These are phyloP conservation scores for Boletus barrowsii DNA, from an alignment of 768 basidiomycete genomes.

Conservation along the genomic window DNA sequence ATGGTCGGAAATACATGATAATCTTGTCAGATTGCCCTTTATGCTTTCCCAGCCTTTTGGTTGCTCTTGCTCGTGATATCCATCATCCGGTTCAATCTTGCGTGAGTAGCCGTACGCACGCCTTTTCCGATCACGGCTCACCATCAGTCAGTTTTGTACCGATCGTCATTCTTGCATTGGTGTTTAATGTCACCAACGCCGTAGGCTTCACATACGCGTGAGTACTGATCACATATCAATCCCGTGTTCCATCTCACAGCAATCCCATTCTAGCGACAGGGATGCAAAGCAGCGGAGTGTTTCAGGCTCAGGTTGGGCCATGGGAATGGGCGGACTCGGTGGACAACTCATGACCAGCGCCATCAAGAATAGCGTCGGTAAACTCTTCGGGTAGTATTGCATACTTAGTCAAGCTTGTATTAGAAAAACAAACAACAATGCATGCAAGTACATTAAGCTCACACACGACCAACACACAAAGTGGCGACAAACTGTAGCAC, in stretches of 20 bases:
- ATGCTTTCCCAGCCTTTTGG: constrained; percentile 89
- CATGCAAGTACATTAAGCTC: constrained; percentile 5
- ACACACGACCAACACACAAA: constrained; percentile 1
- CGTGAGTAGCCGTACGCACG: constrained; percentile 48
- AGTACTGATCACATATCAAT: constrained; percentile 28
- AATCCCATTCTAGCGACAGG: constrained; percentile 56
- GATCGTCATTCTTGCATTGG: constrained; percentile 88
- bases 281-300: constrained; percentile 84
- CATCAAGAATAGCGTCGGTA: constrained; percentile 77
- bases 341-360: constrained; percentile 81
- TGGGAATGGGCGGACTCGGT: constrained; percentile 78
- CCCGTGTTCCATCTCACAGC: constrained; percentile 10
- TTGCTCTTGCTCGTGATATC: constrained; percentile 82
- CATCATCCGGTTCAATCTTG: constrained; percentile 81
- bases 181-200: constrained; percentile 96
- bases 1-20: constrained; percentile 15
- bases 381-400: constrained; percentile 56
- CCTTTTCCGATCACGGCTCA: constrained; percentile 9
- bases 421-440: constrained; percentile 12
- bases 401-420: not conserved
- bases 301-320: constrained; percentile 64
- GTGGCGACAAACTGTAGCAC: constrained; percentile 16
- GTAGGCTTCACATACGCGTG: constrained; percentile 95
- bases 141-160: constrained; percentile 73
- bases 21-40: constrained; percentile 70